phyloP scores from a whole-genome alignment of 1,284 basidiomycete genomes.

The Sphagnurus paluster region DNA sequence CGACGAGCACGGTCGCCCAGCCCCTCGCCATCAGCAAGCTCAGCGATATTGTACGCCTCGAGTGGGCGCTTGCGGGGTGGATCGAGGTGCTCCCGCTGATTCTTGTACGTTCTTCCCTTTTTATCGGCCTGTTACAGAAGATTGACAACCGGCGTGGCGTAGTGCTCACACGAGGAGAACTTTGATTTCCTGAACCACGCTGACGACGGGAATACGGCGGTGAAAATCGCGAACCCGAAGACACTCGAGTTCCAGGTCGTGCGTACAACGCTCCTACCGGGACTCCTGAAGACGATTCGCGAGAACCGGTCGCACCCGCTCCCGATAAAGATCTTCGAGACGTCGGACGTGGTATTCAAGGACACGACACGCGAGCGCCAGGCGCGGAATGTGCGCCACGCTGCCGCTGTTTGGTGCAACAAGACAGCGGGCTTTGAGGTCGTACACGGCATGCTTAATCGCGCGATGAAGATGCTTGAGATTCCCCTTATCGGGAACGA shows the following conservation, averaged over 20 bases:
- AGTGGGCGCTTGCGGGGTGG: conserved; percentile 97
- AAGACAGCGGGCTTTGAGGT: conserved; percentile 97
- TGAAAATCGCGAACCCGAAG: conserved; percentile 96
- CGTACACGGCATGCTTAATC: conserved; percentile 92
- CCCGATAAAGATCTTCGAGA: conserved; percentile 93
- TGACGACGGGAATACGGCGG: conserved; percentile 81
- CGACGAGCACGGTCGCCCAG: conserved; percentile 95
- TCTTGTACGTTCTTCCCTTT: conserved; percentile 54
- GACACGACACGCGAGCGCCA: conserved; percentile 80
- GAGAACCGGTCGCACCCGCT: conserved; percentile 95
- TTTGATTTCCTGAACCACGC: conserved; percentile 88
- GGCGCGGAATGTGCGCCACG: conserved; percentile 83
- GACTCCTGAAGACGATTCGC: conserved; percentile 94
- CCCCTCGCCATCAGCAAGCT: conserved; percentile 91
- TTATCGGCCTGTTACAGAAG: conserved; percentile 6
- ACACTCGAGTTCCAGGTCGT: conserved; percentile 98
- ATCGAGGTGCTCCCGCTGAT: conserved; percentile 94
- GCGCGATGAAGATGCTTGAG: conserved; percentile 93
- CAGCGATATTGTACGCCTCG: conserved; percentile 83
- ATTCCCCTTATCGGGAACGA: conserved; percentile 74
- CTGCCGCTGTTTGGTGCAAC: conserved; percentile 93
- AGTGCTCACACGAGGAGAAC: conserved; percentile 99
- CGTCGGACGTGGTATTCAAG: conserved; percentile 92
- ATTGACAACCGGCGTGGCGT: conserved; percentile 4
- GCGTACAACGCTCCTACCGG: conserved; percentile 92